Evolutionary conservation across 2,329 filamentous ascomycete genomes (phyloP).

Genomic region (Aspergillus uvarum): DNA sequence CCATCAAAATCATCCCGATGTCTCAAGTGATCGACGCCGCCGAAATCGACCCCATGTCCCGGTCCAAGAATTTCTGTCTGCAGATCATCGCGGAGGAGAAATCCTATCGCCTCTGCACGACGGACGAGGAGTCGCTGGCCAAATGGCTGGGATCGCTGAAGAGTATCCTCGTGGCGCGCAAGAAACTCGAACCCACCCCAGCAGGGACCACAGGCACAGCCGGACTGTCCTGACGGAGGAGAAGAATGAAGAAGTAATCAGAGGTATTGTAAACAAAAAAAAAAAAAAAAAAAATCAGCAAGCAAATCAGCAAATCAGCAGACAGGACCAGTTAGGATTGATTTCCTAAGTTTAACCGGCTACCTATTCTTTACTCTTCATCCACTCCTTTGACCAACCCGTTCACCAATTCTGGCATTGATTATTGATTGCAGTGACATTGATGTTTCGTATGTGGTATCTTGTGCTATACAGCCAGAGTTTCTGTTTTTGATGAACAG

Average conservation of each 20-base stretch:
- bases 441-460: neutral
- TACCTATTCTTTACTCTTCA: neutral
- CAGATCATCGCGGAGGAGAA: slow-evolving; percentile 94
- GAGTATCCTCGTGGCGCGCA: slow-evolving; percentile 54
- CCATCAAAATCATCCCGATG: slow-evolving; percentile 77
- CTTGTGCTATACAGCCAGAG: neutral
- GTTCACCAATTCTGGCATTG: neutral
- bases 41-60: slow-evolving; percentile 84
- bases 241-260: neutral
- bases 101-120: slow-evolving; percentile 72
- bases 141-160: slow-evolving; percentile 89
- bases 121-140: slow-evolving; percentile 77
- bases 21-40: slow-evolving; percentile 81
- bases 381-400: neutral
- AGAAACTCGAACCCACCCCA: slow-evolving; percentile 30
- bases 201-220: slow-evolving; percentile 6
- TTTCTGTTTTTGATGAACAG: too few relatives aligned
- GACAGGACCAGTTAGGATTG: too few relatives aligned
- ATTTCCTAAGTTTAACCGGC: neutral
- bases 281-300: neutral
- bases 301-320: neutral
- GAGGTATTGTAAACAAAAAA: neutral
- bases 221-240: slow-evolving; percentile 4
- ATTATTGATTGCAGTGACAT: too few relatives aligned
- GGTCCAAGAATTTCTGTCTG: slow-evolving; percentile 80